Conservation (phyloP, 805 yeast genomes). For the Priceomyces carsonii region DNA sequence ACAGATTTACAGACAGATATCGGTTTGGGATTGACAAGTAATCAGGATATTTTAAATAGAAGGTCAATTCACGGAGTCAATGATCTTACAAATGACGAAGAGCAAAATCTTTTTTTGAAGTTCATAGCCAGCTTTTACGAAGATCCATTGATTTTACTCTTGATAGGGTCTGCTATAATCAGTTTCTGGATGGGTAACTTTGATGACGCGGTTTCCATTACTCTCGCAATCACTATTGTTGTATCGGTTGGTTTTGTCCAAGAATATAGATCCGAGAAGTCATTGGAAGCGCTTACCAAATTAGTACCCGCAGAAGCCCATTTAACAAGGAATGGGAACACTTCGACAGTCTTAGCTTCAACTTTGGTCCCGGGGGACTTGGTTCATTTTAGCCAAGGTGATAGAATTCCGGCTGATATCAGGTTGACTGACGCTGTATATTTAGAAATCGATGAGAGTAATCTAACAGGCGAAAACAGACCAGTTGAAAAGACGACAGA, state of each 20-base stretch:
- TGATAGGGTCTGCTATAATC: slow-evolving; percentile 86
- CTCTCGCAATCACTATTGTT: slow-evolving; percentile 88
- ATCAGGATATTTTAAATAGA: slow-evolving; percentile 71
- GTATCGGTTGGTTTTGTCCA: slow-evolving; percentile 97
- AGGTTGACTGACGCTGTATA: slow-evolving; percentile 79
- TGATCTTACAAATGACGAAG: slow-evolving; percentile 75
- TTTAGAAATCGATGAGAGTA: slow-evolving; percentile 86
- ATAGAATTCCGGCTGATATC: slow-evolving; percentile 94
- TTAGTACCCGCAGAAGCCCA: slow-evolving; percentile 97
- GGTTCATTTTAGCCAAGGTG: slow-evolving; percentile 88
- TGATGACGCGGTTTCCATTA: slow-evolving; percentile 93
- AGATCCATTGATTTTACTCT: slow-evolving; percentile 84
- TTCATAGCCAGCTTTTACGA: slow-evolving; percentile 81
- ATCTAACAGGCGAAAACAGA: slow-evolving; percentile 91
- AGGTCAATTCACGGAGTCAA: slow-evolving; percentile 78
- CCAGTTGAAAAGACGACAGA: slow-evolving; percentile 73
- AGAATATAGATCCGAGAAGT: slow-evolving; percentile 93
- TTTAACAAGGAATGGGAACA: slow-evolving; percentile 76
- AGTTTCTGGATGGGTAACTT: slow-evolving; percentile 93
- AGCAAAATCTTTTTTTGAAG: slow-evolving; percentile 69
- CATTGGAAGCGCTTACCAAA: slow-evolving; percentile 87
- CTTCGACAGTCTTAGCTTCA: slow-evolving; percentile 82
- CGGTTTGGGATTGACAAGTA: slow-evolving; percentile 59
- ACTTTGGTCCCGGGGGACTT: slow-evolving; percentile 94
- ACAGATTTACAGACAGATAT: slow-evolving; percentile 62